Conservation (phyloP, 306 rosid genomes). For the Rubus idaeus region DNA sequence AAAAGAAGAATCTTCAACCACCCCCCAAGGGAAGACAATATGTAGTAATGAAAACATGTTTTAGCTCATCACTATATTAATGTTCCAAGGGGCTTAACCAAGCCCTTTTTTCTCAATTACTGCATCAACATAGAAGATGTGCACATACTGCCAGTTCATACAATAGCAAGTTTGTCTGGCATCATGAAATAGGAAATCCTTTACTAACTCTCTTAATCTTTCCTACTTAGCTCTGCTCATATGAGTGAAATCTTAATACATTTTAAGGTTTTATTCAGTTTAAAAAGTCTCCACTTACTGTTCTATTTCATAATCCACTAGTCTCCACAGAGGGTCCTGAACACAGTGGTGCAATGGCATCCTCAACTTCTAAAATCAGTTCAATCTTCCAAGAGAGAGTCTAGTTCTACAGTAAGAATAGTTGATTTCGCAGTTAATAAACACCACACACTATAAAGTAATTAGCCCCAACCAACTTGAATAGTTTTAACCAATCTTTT, state of each 20-base stretch:
- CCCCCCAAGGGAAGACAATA: neutral
- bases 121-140: neutral
- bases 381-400: conserved; percentile 8
- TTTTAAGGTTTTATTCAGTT: neutral
- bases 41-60: neutral
- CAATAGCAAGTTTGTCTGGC: neutral
- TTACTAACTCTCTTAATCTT: neutral
- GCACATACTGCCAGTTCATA: neutral
- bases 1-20: conserved; percentile 7
- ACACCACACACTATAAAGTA: neutral
- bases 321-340: neutral
- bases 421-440: neutral
- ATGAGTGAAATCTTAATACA: neutral
- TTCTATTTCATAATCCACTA: neutral
- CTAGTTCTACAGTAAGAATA: neutral
- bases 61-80: neutral
- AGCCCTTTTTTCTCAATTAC: neutral
- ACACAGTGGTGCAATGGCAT: neutral
- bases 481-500: neutral
- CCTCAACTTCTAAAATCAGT: neutral
- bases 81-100: neutral
- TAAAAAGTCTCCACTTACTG: neutral
- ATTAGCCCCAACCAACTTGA: neutral
- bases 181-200: neutral
- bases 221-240: neutral